Evolutionary conservation across 169 alveolate species (phyloP).

Genomic region (Plasmodium knowlesi): DNA sequence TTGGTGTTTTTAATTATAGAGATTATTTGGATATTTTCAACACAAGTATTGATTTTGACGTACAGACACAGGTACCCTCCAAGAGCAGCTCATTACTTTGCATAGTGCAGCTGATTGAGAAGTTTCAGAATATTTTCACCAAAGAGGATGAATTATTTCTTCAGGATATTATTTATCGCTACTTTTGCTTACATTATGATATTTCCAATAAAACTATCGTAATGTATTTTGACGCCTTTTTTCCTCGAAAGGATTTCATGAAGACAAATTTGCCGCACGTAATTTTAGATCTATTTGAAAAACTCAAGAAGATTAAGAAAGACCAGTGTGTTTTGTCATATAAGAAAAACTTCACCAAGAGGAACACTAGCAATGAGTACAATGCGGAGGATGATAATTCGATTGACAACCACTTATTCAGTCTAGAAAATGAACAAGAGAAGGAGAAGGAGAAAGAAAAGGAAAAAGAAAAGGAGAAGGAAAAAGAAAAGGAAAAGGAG

Average conservation of each 20-base stretch:
- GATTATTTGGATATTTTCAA: slow-evolving; percentile 73
- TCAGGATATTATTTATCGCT: slow-evolving; percentile 50
- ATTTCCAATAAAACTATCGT: slow-evolving; percentile 69
- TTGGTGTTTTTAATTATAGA: slow-evolving; percentile 72
- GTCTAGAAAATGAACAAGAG: slow-evolving; percentile 75
- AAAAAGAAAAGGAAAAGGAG: slow-evolving; percentile 72
- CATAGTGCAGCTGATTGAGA: slow-evolving; percentile 65
- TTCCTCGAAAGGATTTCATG: slow-evolving; percentile 47
- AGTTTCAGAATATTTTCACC: slow-evolving; percentile 47
- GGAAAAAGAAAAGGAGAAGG: slow-evolving; percentile 71
- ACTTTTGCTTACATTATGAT: slow-evolving; percentile 67
- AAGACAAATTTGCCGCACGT: slow-evolving; percentile 40
- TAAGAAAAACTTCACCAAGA: slow-evolving; percentile 20
- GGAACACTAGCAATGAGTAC: slow-evolving; percentile 4
- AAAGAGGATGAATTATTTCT: slow-evolving; percentile 52
- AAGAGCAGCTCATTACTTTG: slow-evolving; percentile 67
- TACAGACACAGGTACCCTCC: slow-evolving; percentile 71
- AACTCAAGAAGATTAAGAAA: slow-evolving; percentile 66
- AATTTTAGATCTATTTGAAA: slow-evolving; percentile 57
- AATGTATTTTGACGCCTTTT: slow-evolving; percentile 76
- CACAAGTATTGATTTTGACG: slow-evolving; percentile 73
- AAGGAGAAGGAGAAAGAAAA: slow-evolving; percentile 73
- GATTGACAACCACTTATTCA: slow-evolving; percentile 48
- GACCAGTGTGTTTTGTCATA: slow-evolving; percentile 12
- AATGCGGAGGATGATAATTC: slow-evolving; percentile 36